Percentiles rank a stretch among this genome's conserved stretches.
Conservation (phyloP, 768 basidiomycete species). For the Leccinum longicurvipes region DNA sequence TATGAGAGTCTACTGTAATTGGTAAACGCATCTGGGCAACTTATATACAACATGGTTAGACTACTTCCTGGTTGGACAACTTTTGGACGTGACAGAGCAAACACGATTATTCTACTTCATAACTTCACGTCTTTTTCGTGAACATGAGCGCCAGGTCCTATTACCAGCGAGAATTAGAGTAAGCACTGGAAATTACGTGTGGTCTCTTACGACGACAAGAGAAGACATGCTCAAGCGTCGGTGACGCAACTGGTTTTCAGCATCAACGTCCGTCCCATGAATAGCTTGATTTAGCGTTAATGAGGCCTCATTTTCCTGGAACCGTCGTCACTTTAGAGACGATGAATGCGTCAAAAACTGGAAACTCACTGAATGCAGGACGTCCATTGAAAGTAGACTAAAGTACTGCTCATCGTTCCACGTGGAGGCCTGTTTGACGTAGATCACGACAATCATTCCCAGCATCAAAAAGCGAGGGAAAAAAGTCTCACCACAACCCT, state of each 20-base stretch:
- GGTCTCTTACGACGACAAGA: conserved; percentile 21
- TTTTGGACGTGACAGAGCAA: background rate
- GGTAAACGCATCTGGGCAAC: too few species aligned
- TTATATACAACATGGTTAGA: too few species aligned
- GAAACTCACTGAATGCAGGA: conserved; percentile 1
- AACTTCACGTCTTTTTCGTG: conserved; percentile 3
- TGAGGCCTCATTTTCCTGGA: conserved; percentile 8
- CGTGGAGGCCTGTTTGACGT: too few species aligned
- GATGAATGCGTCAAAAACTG: background rate
- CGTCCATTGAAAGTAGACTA: too few species aligned
- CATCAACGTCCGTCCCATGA: background rate
- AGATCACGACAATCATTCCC: too few species aligned
- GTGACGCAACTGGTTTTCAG: conserved; percentile 1
- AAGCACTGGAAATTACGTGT: background rate
- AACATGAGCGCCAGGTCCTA: conserved; percentile 26
- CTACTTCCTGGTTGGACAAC: background rate
- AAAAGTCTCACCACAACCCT: conserved; percentile 19
- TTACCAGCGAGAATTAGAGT: background rate
- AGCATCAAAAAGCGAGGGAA: background rate
- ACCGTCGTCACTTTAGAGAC: background rate
- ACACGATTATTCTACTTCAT: background rate
- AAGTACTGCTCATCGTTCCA: too few species aligned
- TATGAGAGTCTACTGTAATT: background rate
- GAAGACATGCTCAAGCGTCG: conserved; percentile 17
- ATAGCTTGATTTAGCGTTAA: conserved; percentile 3